These are phyloP conservation scores for Leccinum imitatum DNA, from an alignment of 768 basidiomycete species.

Conservation along the genomic window DNA sequence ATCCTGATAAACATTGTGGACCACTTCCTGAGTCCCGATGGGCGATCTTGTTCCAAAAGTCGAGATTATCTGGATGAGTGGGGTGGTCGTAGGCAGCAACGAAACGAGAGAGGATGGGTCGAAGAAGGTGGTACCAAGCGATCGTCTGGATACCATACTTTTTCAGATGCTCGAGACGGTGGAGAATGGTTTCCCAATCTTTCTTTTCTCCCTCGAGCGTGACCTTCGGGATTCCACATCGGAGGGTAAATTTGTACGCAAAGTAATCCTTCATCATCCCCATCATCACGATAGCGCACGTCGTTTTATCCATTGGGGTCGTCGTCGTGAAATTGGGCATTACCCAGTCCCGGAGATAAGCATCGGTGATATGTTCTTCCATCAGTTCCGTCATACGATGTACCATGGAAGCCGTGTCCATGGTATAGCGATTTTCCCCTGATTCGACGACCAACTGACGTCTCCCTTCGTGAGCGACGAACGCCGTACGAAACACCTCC, in stretches of 20 bases:
- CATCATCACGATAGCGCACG: slow-evolving; percentile 43
- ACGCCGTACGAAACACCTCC: slow-evolving; percentile 33
- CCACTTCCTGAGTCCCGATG: slow-evolving; percentile 31
- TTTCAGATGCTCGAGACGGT: slow-evolving; percentile 39
- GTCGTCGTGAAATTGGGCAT: slow-evolving; percentile 47
- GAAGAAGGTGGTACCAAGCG: slow-evolving; percentile 41
- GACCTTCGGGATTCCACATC: slow-evolving; percentile 45
- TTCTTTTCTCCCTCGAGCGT: slow-evolving; percentile 42
- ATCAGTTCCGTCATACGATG: slow-evolving; percentile 22
- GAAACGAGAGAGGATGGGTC: slow-evolving; percentile 39
- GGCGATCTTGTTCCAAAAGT: slow-evolving; percentile 40
- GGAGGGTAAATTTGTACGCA: slow-evolving; percentile 29
- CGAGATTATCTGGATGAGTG: slow-evolving; percentile 28
- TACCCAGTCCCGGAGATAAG: slow-evolving; percentile 39
- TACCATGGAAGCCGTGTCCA: slow-evolving; percentile 35
- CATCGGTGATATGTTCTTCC: slow-evolving; percentile 23
- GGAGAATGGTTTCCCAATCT: slow-evolving; percentile 40
- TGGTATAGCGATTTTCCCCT: slow-evolving; percentile 16
- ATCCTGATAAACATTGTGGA: slow-evolving; percentile 36
- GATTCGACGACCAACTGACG: slow-evolving; percentile 28
- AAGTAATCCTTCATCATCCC: slow-evolving; percentile 43
- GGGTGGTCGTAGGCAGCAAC: slow-evolving; percentile 37
- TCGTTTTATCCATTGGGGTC: slow-evolving; percentile 37
- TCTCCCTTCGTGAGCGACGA: slow-evolving; percentile 28
- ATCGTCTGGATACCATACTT: slow-evolving; percentile 37